A percentile compares a stretch with the other conserved stretches of the same genome.
phyloP scores from a whole-genome alignment of 306 rosid genomes.

The Quercus agrifolia region DNA sequence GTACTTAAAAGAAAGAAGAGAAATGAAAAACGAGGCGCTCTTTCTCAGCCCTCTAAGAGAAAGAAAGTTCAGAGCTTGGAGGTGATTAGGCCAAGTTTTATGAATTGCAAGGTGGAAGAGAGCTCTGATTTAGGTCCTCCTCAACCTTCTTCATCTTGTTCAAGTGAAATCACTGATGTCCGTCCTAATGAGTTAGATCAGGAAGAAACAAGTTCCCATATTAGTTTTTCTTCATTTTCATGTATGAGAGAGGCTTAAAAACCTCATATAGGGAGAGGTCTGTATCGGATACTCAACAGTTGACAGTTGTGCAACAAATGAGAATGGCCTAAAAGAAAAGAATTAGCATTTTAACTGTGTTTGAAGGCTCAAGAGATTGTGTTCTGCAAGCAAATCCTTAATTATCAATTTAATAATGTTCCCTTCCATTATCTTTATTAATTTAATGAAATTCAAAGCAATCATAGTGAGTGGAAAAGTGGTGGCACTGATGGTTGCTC shows the following conservation, averaged over 20 bases:
- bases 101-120: conserved; percentile 20
- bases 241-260: conserved; percentile 1
- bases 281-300: neutral
- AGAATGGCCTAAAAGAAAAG: neutral
- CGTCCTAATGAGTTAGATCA: conserved; percentile 18
- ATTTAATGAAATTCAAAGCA: conserved; percentile 12
- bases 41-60: neutral
- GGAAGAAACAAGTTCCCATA: conserved; percentile 20
- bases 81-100: neutral
- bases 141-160: conserved; percentile 32
- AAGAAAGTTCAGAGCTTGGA: conserved; percentile 4
- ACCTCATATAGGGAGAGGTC: neutral
- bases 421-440: conserved; percentile 1
- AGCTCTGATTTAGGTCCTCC: conserved; percentile 14
- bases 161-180: conserved; percentile 28
- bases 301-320: conserved; percentile 3
- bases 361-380: conserved; percentile 4
- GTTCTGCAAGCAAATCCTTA: conserved; percentile 17
- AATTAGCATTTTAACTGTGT: neutral
- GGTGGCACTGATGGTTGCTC: conserved; percentile 16
- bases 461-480: neutral
- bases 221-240: conserved; percentile 9
- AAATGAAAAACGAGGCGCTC: conserved; percentile 1
- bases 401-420: neutral
- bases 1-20: conserved; percentile 34